Evolutionary conservation across 768 basidiomycete species (phyloP), one percentile per base, ranked within the genome.

Genomic region (Rhodotorula sphaerocarpa): DNA sequence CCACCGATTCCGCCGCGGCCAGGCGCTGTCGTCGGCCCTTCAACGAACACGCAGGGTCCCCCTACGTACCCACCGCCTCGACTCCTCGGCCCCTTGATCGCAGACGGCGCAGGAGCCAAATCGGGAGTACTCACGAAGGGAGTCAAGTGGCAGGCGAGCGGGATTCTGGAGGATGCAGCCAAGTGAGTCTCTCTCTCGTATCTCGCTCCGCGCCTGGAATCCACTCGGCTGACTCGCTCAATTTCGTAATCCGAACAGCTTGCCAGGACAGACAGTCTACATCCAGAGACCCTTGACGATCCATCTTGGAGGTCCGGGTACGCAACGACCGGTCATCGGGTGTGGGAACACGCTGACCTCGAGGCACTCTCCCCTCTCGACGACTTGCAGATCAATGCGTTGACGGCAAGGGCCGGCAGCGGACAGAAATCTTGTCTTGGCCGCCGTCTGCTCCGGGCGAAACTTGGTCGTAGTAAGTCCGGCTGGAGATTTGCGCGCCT

Each of bases 141-240:
- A 5, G 25, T 65, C 47, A 65, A 65, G 33, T 65, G 63, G 63
- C 63, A 65, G 44, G 57, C 63, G 27, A 56, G 54, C 16, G 57
- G 57, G 0, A 30, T 51, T 14, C 43, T 65, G 16, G 63, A 65
- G 36, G 46, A 52, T 5, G 63, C 57, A 0, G 6, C 34, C 15
- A 65, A 65, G 63, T 65, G 36, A 42, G 63, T 47, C n/a, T 11
- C 6, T 30, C 21, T 20, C 48, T 2, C 2, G 16, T n/a, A n/a
- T n/a, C n/a, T n/a, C n/a, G n/a, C n/a, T n/a, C n/a, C n/a, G n/a
- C n/a, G n/a, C n/a, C n/a, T n/a, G n/a, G n/a, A n/a, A n/a, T n/a
- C n/a, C n/a, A n/a, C n/a, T n/a, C n/a, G n/a, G n/a, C n/a, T n/a
- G n/a, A n/a, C n/a, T n/a, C n/a, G 15, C 21, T 34, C 45, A 23